Evolutionary conservation across 2,329 filamentous ascomycete species (phyloP), one percentile per base, ranked within the genome.

Genomic region (Aspergillus versicolor): DNA sequence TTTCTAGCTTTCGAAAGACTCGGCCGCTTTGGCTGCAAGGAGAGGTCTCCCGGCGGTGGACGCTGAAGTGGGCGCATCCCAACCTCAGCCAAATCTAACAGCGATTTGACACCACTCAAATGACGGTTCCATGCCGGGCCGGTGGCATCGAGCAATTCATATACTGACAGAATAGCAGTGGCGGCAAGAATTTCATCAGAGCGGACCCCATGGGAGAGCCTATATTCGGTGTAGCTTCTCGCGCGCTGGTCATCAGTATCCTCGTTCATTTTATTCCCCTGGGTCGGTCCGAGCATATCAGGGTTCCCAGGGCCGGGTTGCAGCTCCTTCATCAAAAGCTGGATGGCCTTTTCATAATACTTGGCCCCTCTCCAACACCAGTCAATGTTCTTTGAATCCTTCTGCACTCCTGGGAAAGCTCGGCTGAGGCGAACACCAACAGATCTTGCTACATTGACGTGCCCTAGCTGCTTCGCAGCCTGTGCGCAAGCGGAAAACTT

Each of bases 111-210:
- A 0, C 85, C 86, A 62, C 84, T 87, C 5, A 89, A 72, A 73
- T 89, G 87, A 4, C 84, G 69, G 63, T 82, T 80, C 85, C 85
- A 89, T 19, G 85, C 85, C 0, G 79, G 78, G 2, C 82, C 83
- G 0, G 84, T 86, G 1, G 84, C 83, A 67, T 88, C 85, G n/a
- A 88, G 75, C 57, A 88, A 84, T 61, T 89, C 86, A 65, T 88
- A 88, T 0, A 86, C 83, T 57, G 85, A 88, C 2, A 89, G 71
- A 13, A 89, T 88, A 0, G 86, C 85, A 2, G 85, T 85, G 2
- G 86, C 85, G 8, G 85, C 84, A 21, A 88, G 76, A 3, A 88
- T 77, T 57, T 88, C 84, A 61, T 88, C 85, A 0, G 73, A 76
- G 56, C 73, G 69, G 6, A 69, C 69, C 19, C 71, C 71, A 68